These are phyloP conservation scores for Penicillium simplicissimum DNA, from an alignment of 495 filamentous ascomycete species.

Conservation along the genomic window DNA sequence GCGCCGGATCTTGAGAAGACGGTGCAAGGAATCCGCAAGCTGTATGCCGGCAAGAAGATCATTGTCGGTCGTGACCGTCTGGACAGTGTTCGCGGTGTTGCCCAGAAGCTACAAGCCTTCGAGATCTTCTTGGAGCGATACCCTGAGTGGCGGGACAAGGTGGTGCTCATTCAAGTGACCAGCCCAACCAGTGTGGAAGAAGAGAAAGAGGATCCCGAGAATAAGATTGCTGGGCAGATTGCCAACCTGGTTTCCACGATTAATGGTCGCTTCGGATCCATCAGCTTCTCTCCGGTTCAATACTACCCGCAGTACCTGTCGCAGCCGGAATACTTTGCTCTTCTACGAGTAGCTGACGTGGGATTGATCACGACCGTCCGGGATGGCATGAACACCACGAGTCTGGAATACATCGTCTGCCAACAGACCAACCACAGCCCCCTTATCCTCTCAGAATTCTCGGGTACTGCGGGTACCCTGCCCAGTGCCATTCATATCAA, in stretches of 20 bases:
- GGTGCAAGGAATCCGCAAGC: slow-evolving; percentile 60
- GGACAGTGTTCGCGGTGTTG: slow-evolving; percentile 85
- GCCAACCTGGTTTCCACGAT: slow-evolving; percentile 86
- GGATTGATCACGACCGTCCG: slow-evolving; percentile 89
- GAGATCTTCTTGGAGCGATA: slow-evolving; percentile 85
- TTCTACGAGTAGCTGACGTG: slow-evolving; percentile 82
- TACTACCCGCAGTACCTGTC: slow-evolving; percentile 91
- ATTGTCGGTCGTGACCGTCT: slow-evolving; percentile 93
- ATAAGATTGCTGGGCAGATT: slow-evolving; percentile 78
- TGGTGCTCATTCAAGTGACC: slow-evolving; percentile 93
- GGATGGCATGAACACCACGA: slow-evolving; percentile 97
- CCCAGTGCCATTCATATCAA: slow-evolving; percentile 89
- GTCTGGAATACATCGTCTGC: slow-evolving; percentile 88
- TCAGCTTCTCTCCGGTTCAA: slow-evolving; percentile 83
- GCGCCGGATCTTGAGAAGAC: slow-evolving; percentile 66
- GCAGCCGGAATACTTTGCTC: slow-evolving; percentile 85
- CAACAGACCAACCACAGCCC: slow-evolving; percentile 82
- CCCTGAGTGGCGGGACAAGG: slow-evolving; percentile 85
- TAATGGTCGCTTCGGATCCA: slow-evolving; percentile 82
- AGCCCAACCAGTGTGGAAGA: slow-evolving; percentile 79
- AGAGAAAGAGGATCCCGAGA: slow-evolving; percentile 63
- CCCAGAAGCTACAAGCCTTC: slow-evolving; percentile 91
- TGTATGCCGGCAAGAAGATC: slow-evolving; percentile 82
- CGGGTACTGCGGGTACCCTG: slow-evolving; percentile 85
- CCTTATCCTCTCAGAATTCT: slow-evolving; percentile 92